Base-by-base conservation (phyloP, 2,329 filamentous ascomycete species). In the Zymoseptoria pseudotritici region DNA sequence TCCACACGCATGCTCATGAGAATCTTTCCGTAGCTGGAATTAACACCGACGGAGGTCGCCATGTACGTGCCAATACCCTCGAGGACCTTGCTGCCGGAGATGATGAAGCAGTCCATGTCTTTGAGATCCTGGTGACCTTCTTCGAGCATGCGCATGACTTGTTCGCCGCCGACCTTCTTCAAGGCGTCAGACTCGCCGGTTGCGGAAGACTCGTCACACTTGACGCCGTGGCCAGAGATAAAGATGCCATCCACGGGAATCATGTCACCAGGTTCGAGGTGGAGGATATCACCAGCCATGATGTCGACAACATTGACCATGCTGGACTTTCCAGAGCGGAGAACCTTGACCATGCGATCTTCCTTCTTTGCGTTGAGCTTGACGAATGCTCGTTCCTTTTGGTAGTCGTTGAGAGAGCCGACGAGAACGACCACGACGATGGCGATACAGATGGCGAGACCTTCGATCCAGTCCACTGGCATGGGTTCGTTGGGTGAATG, bases 281-380 rank as follows among this genome's bases (percentile, higher is more conserved):
- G 82, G 74, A 91, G 79, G 2, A 92, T 78, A 69, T 92, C 89
- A 42, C 89, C 89, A 36, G 89, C 88, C 19, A 90, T 76, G 24
- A 91, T 76, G 68, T 91, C 86, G 63, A 87, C 81, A 4, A 91
- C 82, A 0, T 84, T 87, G 50, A 91, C 83, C 71, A 88, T 84
- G 63, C 82, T 79, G 0, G 85, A 85, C 67, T 82, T 85, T 31
- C 88, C 89, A 1, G 88, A 91, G 19, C 90, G 86, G 57, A 89
- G 78, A 8, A 90, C 85, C 63, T 90, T 91, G 66, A 93, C 84
- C 54, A 82, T 77, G 46, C 88, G 82, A 69, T 91, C 86, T 53
- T 91, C 86, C 73, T 92, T 92, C 70, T 90, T 90, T 71, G 85
- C 85, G 74, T 91, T 91, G 61, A 92, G 77, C 72, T 90, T 90